These are phyloP conservation scores for Starmerella bombi DNA, from an alignment of 805 yeast species.

Conservation along the genomic window DNA sequence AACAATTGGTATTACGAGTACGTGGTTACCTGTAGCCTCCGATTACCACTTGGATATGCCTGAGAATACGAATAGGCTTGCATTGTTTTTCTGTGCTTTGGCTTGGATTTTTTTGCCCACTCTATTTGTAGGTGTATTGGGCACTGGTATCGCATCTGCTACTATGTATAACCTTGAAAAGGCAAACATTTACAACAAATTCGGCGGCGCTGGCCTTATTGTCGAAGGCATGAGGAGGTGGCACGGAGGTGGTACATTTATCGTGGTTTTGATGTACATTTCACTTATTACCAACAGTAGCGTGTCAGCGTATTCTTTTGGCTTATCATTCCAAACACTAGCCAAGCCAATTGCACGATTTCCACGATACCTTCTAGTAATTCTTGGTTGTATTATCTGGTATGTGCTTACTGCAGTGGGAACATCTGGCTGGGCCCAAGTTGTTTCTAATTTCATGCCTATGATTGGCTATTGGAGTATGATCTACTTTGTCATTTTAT, in stretches of 20 bases:
- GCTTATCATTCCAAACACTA: conserved; percentile 56
- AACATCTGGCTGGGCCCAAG: conserved; percentile 53
- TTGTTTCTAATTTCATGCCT: conserved; percentile 70
- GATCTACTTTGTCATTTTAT: conserved; percentile 55
- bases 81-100: conserved; percentile 48
- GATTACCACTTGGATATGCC: conserved; percentile 78
- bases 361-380: conserved; percentile 70
- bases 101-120: conserved; percentile 60
- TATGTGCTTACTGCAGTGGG: conserved; percentile 66
- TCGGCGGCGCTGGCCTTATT: conserved; percentile 68
- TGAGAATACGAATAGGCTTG: conserved; percentile 45
- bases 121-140: conserved; percentile 60
- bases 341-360: conserved; percentile 38
- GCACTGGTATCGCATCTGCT: conserved; percentile 53
- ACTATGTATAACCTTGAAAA: conserved; percentile 40
- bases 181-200: conserved; percentile 36
- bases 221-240: conserved; percentile 53
- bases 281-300: conserved; percentile 73
- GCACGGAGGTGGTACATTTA: conserved; percentile 67
- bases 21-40: conserved; percentile 81
- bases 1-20: conserved; percentile 63
- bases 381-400: conserved; percentile 48
- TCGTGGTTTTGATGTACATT: conserved; percentile 53
- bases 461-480: conserved; percentile 89
- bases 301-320: conserved; percentile 68